Conservation (phyloP, 169 alveolate genomes). For the Plasmodium yoelii region DNA sequence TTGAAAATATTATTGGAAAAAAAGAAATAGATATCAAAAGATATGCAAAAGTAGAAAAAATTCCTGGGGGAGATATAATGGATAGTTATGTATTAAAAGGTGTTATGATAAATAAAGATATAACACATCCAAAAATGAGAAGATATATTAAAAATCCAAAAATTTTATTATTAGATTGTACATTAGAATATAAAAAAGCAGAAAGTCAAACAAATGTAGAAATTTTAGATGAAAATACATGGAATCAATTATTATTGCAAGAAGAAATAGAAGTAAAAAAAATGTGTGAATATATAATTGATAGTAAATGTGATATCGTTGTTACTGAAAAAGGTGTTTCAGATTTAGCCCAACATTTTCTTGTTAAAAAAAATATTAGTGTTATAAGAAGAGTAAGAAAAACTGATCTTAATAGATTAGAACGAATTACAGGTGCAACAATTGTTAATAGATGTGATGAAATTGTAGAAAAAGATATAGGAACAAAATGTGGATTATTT, state of each 20-base stretch:
- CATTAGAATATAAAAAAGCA: conserved; percentile 99
- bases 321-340: conserved; percentile 98
- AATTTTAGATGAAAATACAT: conserved; percentile 96
- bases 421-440: conserved; percentile 97
- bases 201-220: conserved; percentile 98
- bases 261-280: conserved; percentile 97
- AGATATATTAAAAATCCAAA: conserved; percentile 96
- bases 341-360: conserved; percentile 97
- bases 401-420: conserved; percentile 98
- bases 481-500: conserved; percentile 96
- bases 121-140: conserved; percentile 98
- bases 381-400: conserved; percentile 95
- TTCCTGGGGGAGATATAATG: conserved; percentile 99
- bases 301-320: conserved; percentile 96
- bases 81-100: conserved; percentile 97
- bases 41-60: conserved; percentile 98
- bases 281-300: conserved; percentile 96
- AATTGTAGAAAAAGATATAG: conserved; percentile 93
- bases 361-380: conserved; percentile 94
- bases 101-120: conserved; percentile 97
- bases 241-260: conserved; percentile 94
- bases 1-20: conserved; percentile 84
- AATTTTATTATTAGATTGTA: conserved; percentile 96
- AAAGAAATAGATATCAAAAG: conserved; percentile 96
- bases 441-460: conserved; percentile 99